These are phyloP conservation scores for Zea mays DNA, from an alignment of 176 grass and related monocot species.

Conservation along the genomic window DNA sequence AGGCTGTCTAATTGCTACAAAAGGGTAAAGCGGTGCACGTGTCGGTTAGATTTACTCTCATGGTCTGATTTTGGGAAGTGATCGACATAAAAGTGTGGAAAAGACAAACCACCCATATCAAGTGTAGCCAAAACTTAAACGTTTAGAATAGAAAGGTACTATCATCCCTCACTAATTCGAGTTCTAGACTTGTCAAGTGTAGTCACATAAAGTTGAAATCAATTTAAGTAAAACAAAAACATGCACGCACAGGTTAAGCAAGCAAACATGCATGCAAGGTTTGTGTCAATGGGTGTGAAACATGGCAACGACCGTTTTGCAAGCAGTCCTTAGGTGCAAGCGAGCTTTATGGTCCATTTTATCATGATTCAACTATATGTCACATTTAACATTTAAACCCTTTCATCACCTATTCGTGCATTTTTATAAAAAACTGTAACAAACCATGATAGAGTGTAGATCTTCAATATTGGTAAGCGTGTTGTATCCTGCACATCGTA, in stretches of 20 bases:
- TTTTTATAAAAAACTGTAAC: no score
- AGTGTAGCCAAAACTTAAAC: background rate
- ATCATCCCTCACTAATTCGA: background rate
- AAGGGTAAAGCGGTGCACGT: background rate
- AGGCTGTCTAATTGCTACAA: background rate
- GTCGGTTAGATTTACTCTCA: background rate
- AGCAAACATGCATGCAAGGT: no score
- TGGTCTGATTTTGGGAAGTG: background rate
- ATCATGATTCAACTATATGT: no score
- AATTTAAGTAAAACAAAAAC: background rate
- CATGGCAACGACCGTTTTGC: background rate
- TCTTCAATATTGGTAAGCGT: background rate
- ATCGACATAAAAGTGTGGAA: background rate
- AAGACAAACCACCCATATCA: background rate
- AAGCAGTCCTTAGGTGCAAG: no score
- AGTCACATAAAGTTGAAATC: background rate
- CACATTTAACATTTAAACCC: no score
- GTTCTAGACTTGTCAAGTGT: background rate
- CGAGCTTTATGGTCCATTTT: no score
- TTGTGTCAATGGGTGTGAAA: background rate
- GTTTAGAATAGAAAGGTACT: background rate
- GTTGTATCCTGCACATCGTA: no score
- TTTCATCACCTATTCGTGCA: no score
- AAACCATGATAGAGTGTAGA: background rate
- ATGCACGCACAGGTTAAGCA: background rate